Conservation (phyloP, 2,329 filamentous ascomycete species). For the Epicoccum sorghinum region DNA sequence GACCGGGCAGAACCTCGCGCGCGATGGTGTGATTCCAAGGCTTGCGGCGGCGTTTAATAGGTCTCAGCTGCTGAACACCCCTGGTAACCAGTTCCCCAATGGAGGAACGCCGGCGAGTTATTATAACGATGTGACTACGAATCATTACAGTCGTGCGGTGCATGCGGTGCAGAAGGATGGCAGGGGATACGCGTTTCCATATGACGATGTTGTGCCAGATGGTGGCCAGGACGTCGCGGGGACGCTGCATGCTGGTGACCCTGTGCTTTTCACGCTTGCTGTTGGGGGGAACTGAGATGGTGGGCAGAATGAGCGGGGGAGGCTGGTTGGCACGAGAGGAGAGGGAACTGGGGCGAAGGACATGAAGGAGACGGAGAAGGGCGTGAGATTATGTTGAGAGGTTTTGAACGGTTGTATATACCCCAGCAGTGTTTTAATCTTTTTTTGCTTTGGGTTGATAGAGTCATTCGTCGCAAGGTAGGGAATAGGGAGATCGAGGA, state of each 20-base stretch:
- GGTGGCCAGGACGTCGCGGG: slow-evolving; percentile 62
- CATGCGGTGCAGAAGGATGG: slow-evolving; percentile 66
- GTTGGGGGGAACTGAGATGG: slow-evolving; percentile 50
- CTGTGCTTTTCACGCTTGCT: slow-evolving; percentile 54
- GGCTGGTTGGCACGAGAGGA: too few species aligned
- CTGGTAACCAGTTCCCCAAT: slow-evolving; percentile 46
- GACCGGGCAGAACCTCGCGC: slow-evolving; percentile 48
- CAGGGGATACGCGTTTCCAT: slow-evolving; percentile 69
- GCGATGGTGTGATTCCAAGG: slow-evolving; percentile 71
- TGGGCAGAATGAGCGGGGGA: too few species aligned
- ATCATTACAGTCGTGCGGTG: slow-evolving; percentile 66
- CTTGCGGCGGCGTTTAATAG: slow-evolving; percentile 78
- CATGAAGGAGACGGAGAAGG: too few species aligned
- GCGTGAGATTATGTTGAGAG: too few species aligned
- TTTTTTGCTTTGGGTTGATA: too few species aligned
- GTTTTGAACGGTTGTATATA: too few species aligned
- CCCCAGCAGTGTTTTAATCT: too few species aligned
- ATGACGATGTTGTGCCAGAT: slow-evolving; percentile 69
- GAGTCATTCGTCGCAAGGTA: too few species aligned
- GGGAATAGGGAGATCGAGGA: too few species aligned
- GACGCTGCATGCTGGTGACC: slow-evolving; percentile 56
- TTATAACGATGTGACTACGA: slow-evolving; percentile 49
- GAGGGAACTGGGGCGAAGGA: background rate
- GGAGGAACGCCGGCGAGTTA: slow-evolving; percentile 38
- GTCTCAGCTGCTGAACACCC: slow-evolving; percentile 65